Conservation (phyloP, 73 alveolate species). For the Symbiodinium natans region DNA sequence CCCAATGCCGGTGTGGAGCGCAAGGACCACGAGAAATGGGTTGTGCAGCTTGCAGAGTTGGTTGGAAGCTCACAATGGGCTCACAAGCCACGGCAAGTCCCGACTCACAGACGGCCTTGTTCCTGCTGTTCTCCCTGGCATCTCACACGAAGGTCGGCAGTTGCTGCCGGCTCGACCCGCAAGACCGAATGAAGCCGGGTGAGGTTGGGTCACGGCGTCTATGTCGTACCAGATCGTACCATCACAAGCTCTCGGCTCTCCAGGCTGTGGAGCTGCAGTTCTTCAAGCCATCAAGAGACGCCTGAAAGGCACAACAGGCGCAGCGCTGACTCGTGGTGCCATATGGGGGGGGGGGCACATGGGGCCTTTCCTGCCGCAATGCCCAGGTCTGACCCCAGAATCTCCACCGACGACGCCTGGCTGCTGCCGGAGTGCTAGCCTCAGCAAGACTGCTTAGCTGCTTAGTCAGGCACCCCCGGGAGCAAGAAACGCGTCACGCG, state of each 20-base stretch:
- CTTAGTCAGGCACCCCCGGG: neutral
- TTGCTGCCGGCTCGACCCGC: constrained; percentile 83
- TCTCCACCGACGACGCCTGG: neutral
- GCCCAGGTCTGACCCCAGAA: neutral
- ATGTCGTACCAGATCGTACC: neutral
- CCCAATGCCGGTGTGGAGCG: constrained; percentile 91
- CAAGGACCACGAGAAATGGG: constrained; percentile 86
- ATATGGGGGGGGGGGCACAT: neutral
- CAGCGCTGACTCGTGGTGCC: neutral
- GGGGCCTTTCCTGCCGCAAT: neutral
- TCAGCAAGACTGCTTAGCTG: neutral
- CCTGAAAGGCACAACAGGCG: neutral
- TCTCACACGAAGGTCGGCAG: constrained; percentile 45
- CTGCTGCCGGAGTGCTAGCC: constrained; percentile 14
- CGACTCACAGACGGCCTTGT: neutral
- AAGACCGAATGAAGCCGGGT: constrained; percentile 63
- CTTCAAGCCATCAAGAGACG: constrained; percentile 43
- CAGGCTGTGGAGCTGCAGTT: constrained; percentile 80
- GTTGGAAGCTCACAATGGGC: neutral
- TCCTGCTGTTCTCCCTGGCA: neutral
- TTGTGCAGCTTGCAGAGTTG: constrained; percentile 85
- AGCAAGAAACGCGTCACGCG: neutral
- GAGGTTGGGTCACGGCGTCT: constrained; percentile 19
- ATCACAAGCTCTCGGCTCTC: neutral
- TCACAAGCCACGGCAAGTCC: neutral